Base-by-base conservation (phyloP, 352 stramenopile genomes). In the Pythium volutum region DNA sequence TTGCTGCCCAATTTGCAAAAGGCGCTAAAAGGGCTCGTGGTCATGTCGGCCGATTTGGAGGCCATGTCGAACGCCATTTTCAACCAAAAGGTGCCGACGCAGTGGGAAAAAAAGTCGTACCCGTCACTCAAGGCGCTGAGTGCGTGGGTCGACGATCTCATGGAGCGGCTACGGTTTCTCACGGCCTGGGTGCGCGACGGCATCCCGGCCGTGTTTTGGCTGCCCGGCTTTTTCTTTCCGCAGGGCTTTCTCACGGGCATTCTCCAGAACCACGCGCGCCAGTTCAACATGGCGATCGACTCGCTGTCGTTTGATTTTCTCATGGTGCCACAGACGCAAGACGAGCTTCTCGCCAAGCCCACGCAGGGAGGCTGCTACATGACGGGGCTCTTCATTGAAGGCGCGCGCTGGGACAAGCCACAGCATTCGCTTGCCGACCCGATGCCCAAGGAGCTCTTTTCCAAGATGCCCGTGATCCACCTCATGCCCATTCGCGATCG, bases 401-500 rank as follows among this genome's bases (percentile, higher is more conserved):
- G 90, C 12, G 88, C 87, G 16, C 71, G 87, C 16, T 97, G 89
- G 89, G 73, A 95, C 72, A 77, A 76, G 43, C 63, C 71, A 0
- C 56, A 68, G 8, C 71, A 87, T 33, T 93, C 83, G 23, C 77
- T 98, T 2, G 77, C 88, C 14, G 91, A 98, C 52, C 90, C 88
- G 8, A 62, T 92, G 27, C 93, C 92, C 2, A 97, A 97, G 47
- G 88, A 98, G 58, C 75, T 98, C 8, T 98, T 97, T 65, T 94
- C 89, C 26, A 83, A 88, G 36, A 91, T 98, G 76, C 92, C 94
- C 1, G 87, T 95, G 27, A 75, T 97, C 33, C 91, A 95, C 69
- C 73, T 97, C 41, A 84, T 93, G 43, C 89, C 89, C 9, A 77
- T 81, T 33, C 75, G 91, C 48, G 75, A 98, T 57, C 82, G 93